A percentile compares a stretch with the other conserved stretches of the same genome.
Conservation (phyloP, 2,329 filamentous ascomycete species). For the Dactylellina haptotyla region DNA sequence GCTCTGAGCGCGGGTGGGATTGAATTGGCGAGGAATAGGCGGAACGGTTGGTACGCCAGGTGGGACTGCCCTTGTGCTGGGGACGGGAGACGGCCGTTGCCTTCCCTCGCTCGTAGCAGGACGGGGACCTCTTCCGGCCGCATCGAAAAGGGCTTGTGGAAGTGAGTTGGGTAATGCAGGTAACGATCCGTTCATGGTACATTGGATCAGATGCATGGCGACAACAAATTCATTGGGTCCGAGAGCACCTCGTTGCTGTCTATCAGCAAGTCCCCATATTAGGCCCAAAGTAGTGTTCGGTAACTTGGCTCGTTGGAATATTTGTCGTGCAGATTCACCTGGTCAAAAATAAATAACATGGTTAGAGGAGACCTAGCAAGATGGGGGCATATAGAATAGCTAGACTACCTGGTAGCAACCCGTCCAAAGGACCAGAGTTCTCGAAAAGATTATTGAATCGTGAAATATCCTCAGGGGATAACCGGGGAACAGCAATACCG, state of each 20-base stretch:
- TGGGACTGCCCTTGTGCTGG: conserved; percentile 66
- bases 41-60: conserved; percentile 66
- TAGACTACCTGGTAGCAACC: conserved; percentile 74
- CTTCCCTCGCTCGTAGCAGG: conserved; percentile 60
- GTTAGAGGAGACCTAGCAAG: no score
- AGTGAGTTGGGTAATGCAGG: conserved; percentile 81
- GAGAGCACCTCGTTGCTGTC: conserved; percentile 87
- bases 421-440: conserved; percentile 80
- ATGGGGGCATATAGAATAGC: no score
- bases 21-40: conserved; percentile 84
- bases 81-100: conserved; percentile 63
- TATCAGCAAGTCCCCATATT: conserved; percentile 96
- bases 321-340: conserved; percentile 88
- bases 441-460: conserved; percentile 93
- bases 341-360: conserved; percentile 40
- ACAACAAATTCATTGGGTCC: conserved; percentile 94
- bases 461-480: conserved; percentile 86
- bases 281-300: conserved; percentile 90
- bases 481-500: conserved; percentile 84
- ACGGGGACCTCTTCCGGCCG: conserved; percentile 76
- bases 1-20: conserved; percentile 69
- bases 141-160: conserved; percentile 87
- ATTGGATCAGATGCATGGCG: conserved; percentile 95
- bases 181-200: conserved; percentile 84
- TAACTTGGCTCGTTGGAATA: conserved; percentile 91